Percentiles rank a stretch among this genome's conserved stretches.
Evolutionary conservation across 345 rosid genomes (phyloP).

Genomic region (Sonneratia caseolaris): DNA sequence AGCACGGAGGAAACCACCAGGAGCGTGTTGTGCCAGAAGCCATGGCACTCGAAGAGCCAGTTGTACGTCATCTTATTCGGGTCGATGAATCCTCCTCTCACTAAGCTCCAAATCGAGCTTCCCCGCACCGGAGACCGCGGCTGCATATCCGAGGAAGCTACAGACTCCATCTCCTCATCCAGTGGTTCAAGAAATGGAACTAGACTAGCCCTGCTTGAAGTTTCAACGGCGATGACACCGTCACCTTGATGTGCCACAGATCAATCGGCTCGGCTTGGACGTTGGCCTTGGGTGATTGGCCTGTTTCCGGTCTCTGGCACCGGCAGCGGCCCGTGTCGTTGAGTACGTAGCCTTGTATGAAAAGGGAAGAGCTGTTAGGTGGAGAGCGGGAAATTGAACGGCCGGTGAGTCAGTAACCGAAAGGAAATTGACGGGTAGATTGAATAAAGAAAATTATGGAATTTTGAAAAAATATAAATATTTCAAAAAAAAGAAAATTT

Average conservation of each 20-base stretch:
- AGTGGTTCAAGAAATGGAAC: no score
- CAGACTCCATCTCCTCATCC: neutral
- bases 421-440: no score
- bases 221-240: no score
- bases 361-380: no score
- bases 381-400: no score
- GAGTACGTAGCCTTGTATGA: no score
- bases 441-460: no score
- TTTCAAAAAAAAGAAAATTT: no score
- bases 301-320: neutral
- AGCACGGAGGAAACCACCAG: slow-evolving; percentile 44
- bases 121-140: no score
- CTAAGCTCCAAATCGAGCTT: neutral
- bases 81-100: slow-evolving; percentile 14
- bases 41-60: slow-evolving; percentile 77
- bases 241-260: neutral
- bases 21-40: slow-evolving; percentile 57
- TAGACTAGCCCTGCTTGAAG: no score
- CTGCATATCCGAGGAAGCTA: neutral
- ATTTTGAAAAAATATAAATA: no score
- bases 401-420: no score
- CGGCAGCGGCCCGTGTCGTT: neutral
- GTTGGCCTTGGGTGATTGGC: neutral
- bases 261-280: neutral
- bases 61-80: slow-evolving; percentile 18